Evolutionary conservation across 176 grass and related monocot genomes (phyloP).

Genomic region (Aegilops speltoides): DNA sequence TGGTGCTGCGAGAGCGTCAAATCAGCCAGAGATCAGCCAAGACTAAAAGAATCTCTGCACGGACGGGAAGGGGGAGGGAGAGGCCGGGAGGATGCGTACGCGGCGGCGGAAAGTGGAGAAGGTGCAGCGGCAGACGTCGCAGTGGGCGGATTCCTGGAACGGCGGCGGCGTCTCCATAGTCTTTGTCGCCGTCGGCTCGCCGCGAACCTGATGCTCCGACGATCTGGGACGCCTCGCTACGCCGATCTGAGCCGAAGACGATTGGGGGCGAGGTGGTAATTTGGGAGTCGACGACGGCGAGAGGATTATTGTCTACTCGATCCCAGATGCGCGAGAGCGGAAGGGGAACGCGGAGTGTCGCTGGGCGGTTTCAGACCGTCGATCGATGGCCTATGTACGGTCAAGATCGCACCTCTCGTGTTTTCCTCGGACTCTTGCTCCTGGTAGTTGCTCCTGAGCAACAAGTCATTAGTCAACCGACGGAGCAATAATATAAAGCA

Average conservation of each 20-base stretch:
- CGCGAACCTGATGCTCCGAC: neutral
- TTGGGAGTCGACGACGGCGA: neutral
- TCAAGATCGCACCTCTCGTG: neutral
- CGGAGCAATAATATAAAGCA: neutral
- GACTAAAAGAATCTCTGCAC: neutral
- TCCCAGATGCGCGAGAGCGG: neutral
- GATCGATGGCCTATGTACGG: neutral
- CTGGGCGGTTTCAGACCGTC: neutral
- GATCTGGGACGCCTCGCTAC: neutral
- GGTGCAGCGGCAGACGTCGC: constrained; percentile 90
- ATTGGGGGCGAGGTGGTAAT: neutral
- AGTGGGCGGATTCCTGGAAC: constrained; percentile 89
- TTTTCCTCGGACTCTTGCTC: neutral
- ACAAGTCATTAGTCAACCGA: neutral
- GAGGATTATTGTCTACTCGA: neutral
- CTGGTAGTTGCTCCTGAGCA: neutral
- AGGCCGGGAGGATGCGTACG: constrained; percentile 28
- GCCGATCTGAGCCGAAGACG: constrained; percentile 32
- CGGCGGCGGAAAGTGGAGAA: constrained; percentile 96
- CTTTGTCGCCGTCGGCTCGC: neutral
- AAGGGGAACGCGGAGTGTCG: neutral
- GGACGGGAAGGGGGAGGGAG: neutral
- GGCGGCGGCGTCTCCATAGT: constrained; percentile 67
- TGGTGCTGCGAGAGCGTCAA: constrained; percentile 65
- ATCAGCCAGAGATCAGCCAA: neutral